These are phyloP conservation scores for Xylariales sp. DNA, from an alignment of 2,329 filamentous ascomycete species.

Conservation along the genomic window DNA sequence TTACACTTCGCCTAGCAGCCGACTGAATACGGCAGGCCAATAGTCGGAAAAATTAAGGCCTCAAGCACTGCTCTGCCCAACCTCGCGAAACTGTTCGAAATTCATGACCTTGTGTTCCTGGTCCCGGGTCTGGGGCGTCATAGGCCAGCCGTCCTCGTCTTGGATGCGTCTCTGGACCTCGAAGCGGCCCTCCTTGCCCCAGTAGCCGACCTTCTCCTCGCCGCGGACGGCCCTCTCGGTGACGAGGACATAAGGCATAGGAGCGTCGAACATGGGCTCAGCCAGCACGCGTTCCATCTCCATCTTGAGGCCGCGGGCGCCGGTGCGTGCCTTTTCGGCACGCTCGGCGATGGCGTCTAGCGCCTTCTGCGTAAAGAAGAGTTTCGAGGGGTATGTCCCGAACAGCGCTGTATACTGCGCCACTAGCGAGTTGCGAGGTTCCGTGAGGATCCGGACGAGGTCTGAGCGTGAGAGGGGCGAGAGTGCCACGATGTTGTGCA, in stretches of 20 bases:
- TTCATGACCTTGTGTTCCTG: conserved; percentile 35
- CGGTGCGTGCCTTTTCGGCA: conserved; percentile 73
- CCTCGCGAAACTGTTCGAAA: conserved; percentile 49
- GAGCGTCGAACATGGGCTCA: conserved; percentile 85
- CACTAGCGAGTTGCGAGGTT: conserved; percentile 88
- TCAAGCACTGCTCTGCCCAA: conserved; percentile 50
- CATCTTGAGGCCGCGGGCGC: conserved; percentile 81
- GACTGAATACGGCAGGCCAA: neutral
- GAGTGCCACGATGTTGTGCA: conserved; percentile 89
- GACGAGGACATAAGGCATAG: conserved; percentile 79
- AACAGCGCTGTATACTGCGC: conserved; percentile 92
- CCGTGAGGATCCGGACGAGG: conserved; percentile 88
- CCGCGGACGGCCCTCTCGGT: conserved; percentile 76
- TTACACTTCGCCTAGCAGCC: neutral
- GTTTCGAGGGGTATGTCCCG: conserved; percentile 78
- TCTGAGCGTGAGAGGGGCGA: conserved; percentile 75
- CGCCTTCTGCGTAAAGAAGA: conserved; percentile 85
- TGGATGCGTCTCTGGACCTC: conserved; percentile 75
- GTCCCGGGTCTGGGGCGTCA: conserved; percentile 30
- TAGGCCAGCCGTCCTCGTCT: conserved; percentile 65
- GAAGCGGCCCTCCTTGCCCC: conserved; percentile 76
- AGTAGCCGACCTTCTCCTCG: conserved; percentile 68
- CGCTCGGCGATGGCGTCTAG: conserved; percentile 82
- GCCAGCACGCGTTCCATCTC: conserved; percentile 83
- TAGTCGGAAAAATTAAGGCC: neutral